phyloP scores from a whole-genome alignment of 2,329 filamentous ascomycete species.

The Aspergillus quadricinctus region DNA sequence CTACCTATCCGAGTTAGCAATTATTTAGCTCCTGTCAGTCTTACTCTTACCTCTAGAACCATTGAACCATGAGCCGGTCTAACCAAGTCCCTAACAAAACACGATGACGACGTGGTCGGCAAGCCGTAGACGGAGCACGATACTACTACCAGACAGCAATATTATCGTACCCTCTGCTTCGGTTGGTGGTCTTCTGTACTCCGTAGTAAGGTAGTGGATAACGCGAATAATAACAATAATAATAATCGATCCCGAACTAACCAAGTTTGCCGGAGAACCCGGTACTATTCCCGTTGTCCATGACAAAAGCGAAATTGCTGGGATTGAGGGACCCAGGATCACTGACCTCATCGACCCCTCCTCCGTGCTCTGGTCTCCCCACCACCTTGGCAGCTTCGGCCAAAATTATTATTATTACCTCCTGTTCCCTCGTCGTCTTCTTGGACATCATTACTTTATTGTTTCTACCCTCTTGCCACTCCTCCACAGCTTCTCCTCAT shows the following conservation, averaged over 20 bases:
- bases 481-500: not conserved
- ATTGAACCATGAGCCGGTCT: not conserved
- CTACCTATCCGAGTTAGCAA: constrained; percentile 7
- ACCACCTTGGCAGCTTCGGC: not conserved
- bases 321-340: not conserved
- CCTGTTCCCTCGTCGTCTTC: constrained; percentile 1
- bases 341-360: constrained; percentile 33
- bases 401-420: not conserved
- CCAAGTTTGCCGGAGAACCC: constrained; percentile 14
- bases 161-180: not conserved
- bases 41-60: not conserved
- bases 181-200: not conserved
- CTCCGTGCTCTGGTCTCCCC: constrained; percentile 13
- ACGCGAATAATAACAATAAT: no score
- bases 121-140: not conserved
- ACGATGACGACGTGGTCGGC: not conserved
- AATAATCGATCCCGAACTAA: no score
- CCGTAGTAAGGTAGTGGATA: not conserved
- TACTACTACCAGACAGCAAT: not conserved
- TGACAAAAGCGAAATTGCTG: constrained; percentile 4
- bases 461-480: not conserved
- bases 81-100: not conserved
- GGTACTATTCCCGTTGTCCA: constrained; percentile 17
- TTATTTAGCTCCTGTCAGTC: not conserved
- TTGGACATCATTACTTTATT: not conserved